Evolutionary conservation across 2,329 filamentous ascomycete species (phyloP), one percentile per base, ranked within the genome.

Genomic region (Penicillium sp.): DNA sequence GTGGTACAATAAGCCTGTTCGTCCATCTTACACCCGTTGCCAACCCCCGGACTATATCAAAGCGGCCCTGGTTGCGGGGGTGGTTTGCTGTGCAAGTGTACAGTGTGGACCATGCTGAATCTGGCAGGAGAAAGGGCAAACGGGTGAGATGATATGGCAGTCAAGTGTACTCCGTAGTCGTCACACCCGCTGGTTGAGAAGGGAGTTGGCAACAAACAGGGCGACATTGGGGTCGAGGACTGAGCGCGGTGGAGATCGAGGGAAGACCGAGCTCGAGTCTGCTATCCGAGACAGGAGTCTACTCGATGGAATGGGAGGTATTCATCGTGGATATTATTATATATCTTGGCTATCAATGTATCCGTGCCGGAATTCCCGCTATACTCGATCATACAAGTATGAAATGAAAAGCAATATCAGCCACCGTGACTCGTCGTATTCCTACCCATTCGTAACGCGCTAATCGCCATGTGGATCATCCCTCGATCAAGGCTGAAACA

Each of bases 281-380:
- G 20, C 32, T 47, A 52, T 44, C 51, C 49, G 51, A 52, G 51
- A 54, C 49, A 54, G 45, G 44, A 32, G 23, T 6, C 13, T 15
- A 14, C 9, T 14, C 25, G 25, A 4, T 27, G 9, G 11, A 6
- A 23, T 23, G 11, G 22, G 11, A 23, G 22, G 11, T 23, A 23
- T 11, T 6, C 11, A 11, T 23, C 6, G 22, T 6, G 11, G 11
- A 23, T 11, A 23, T 23, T 23, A 23, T 23, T 23, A 23, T 23
- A 23, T 23, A 23, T 11, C 22, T 11, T 23, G 11, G 22, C 6
- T 6, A 23, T 23, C n/a, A n/a, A n/a, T n/a, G n/a, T n/a, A n/a
- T n/a, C n/a, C n/a, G n/a, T n/a, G n/a, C n/a, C n/a, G n/a, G n/a
- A n/a, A n/a, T n/a, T n/a, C n/a, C n/a, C n/a, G n/a, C n/a, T n/a